Evolutionary conservation across 495 filamentous ascomycete species (phyloP).

Genomic region (Bathelium albidoporum): DNA sequence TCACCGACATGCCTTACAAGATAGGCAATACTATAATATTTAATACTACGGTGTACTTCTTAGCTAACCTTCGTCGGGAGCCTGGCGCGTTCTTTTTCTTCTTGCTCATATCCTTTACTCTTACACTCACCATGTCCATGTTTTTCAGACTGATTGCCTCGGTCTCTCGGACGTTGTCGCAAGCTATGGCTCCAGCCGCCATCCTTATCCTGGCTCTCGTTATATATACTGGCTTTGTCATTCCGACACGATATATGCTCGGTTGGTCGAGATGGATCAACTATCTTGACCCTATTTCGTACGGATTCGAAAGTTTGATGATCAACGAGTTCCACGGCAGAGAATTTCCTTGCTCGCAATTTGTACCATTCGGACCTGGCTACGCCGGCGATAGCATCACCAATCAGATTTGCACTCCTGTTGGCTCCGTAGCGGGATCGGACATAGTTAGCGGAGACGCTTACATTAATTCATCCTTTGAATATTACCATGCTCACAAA

Average conservation of each 20-base stretch:
- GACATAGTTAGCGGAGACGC: constrained; percentile 10
- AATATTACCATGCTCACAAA: constrained; percentile 2
- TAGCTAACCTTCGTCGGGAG: constrained; percentile 71
- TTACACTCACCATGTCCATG: constrained; percentile 35
- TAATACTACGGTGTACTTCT: constrained; percentile 72
- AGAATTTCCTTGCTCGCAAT: constrained; percentile 39
- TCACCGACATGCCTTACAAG: constrained; percentile 66
- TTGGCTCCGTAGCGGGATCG: constrained; percentile 7
- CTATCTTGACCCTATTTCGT: constrained; percentile 66
- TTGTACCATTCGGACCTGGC: constrained; percentile 43
- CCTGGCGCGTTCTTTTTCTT: constrained; percentile 50
- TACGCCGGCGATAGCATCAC: constrained; percentile 11
- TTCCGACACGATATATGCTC: constrained; percentile 63
- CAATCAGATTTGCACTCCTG: constrained; percentile 11
- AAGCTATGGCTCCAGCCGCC: constrained; percentile 76
- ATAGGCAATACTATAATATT: constrained; percentile 46
- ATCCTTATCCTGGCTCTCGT: constrained; percentile 69
- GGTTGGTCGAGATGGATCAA: constrained; percentile 74
- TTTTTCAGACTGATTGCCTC: constrained; percentile 72
- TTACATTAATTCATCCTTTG: neutral
- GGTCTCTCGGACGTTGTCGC: constrained; percentile 64
- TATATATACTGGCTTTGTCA: constrained; percentile 75
- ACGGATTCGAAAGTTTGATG: constrained; percentile 42
- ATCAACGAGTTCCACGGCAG: constrained; percentile 34
- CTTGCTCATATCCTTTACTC: constrained; percentile 35